Conservation (phyloP, 2,329 filamentous ascomycete genomes). For the Dothidotthia symphoricarpi region DNA sequence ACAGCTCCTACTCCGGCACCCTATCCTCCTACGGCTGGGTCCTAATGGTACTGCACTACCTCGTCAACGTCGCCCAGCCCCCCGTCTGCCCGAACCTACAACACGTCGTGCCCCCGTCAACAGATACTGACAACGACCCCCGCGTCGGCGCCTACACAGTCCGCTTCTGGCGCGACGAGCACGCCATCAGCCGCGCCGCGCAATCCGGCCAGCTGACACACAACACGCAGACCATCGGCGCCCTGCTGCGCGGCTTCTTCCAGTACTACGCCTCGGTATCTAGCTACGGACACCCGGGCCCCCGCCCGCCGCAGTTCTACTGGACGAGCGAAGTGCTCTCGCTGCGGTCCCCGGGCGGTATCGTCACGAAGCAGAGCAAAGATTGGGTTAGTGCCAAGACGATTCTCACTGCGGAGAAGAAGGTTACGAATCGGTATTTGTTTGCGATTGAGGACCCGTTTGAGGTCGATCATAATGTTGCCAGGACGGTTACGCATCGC, state of each 20-base stretch:
- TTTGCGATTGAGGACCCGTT: constrained; percentile 93
- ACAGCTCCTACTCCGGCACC: constrained; percentile 81
- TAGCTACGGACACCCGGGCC: constrained; percentile 17
- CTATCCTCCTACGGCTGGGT: constrained; percentile 89
- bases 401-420: constrained; percentile 60
- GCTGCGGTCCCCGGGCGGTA: constrained; percentile 67
- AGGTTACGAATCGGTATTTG: constrained; percentile 75
- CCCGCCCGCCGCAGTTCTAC: constrained; percentile 61
- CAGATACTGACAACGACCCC: constrained; percentile 26
- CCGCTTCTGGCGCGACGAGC: constrained; percentile 75
- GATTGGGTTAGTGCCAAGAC: constrained; percentile 85
- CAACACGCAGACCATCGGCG: constrained; percentile 69
- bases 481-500: constrained; percentile 77
- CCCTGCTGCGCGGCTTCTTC: constrained; percentile 79
- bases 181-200: constrained; percentile 64
- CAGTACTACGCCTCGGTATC: constrained; percentile 72
- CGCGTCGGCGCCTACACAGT: constrained; percentile 66
- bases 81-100: constrained; percentile 86
- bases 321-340: constrained; percentile 81
- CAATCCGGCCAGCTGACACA: constrained; percentile 58
- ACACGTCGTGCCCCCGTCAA: constrained; percentile 43
- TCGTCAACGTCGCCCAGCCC: constrained; percentile 76
- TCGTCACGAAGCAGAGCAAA: constrained; percentile 72
- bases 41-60: constrained; percentile 86
- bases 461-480: constrained; percentile 83